A percentile compares a stretch with the other conserved stretches of the same genome.
Evolutionary conservation across 805 yeast genomes (phyloP).

Genomic region (Zygotorulaspora chibaensis): DNA sequence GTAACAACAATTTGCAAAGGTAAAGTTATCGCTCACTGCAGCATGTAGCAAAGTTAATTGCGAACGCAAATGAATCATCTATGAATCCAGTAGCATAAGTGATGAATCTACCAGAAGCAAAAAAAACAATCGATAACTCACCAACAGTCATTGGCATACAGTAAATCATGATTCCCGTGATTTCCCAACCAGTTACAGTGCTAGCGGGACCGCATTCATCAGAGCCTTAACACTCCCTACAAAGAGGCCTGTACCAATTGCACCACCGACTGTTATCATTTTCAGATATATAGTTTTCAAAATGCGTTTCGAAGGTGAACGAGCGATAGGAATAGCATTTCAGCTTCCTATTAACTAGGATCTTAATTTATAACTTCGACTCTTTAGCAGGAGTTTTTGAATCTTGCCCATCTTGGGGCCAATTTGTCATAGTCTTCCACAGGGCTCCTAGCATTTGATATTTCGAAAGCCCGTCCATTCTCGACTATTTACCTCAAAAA

Average conservation of each 20-base stretch:
- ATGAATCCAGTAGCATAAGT: constrained; percentile 58
- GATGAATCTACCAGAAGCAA: constrained; percentile 60
- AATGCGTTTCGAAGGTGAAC: constrained; percentile 53
- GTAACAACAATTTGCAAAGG: constrained; percentile 53
- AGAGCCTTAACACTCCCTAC: constrained; percentile 66
- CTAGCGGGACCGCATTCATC: constrained; percentile 67
- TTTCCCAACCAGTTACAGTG: constrained; percentile 48
- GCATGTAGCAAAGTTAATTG: constrained; percentile 54
- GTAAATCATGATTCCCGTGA: constrained; percentile 54
- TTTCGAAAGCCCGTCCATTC: too few relatives aligned
- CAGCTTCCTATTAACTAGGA: constrained; percentile 40
- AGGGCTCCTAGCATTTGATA: too few relatives aligned
- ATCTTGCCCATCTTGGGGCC: constrained; percentile 41
- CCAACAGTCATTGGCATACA: constrained; percentile 59
- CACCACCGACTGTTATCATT: constrained; percentile 68
- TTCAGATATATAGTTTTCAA: constrained; percentile 53
- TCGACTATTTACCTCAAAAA: too few relatives aligned
- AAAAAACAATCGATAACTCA: constrained; percentile 57
- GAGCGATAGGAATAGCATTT: constrained; percentile 44
- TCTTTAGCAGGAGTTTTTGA: constrained; percentile 48
- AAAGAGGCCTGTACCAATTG: constrained; percentile 71
- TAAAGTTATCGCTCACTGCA: constrained; percentile 48
- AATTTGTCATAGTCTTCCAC: too few relatives aligned
- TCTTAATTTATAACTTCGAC: constrained; percentile 36
- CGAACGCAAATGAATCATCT: constrained; percentile 60